phyloP scores from a whole-genome alignment of 176 grass and related monocot genomes.

The Eleusine indica region DNA sequence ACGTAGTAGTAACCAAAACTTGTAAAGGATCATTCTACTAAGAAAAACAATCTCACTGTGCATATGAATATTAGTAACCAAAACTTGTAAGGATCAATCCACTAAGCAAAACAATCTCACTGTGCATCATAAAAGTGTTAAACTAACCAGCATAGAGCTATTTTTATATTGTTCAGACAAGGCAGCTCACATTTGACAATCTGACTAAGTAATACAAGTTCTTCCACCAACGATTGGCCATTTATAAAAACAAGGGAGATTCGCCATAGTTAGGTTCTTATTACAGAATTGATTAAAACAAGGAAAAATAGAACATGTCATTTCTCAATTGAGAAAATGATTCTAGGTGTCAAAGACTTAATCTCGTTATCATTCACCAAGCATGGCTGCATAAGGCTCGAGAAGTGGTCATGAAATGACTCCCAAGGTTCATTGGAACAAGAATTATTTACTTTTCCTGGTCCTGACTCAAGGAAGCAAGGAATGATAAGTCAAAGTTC shows the following conservation, averaged over 20 bases:
- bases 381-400: not conserved
- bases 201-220: not conserved
- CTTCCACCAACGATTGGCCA: not conserved
- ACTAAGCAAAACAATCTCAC: no score
- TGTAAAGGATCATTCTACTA: not conserved
- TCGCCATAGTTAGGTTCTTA: not conserved
- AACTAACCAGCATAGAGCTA: conserved; percentile 19
- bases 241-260: not conserved
- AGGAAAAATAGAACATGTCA: not conserved
- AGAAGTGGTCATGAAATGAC: not conserved
- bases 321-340: not conserved
- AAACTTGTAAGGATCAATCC: no score
- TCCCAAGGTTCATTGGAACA: not conserved
- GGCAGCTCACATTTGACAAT: conserved; percentile 3
- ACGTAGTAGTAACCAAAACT: not conserved
- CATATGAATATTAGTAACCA: not conserved
- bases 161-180: not conserved
- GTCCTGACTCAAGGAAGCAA: not conserved
- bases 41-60: not conserved
- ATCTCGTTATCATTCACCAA: not conserved
- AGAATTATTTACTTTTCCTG: not conserved
- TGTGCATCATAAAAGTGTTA: not conserved
- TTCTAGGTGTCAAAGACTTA: not conserved
- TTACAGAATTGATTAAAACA: not conserved
- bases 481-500: not conserved